Evolutionary conservation across 2,329 filamentous ascomycete genomes (phyloP), one percentile per base, ranked within the genome.

Genomic region (Aspergillus brasiliensis): DNA sequence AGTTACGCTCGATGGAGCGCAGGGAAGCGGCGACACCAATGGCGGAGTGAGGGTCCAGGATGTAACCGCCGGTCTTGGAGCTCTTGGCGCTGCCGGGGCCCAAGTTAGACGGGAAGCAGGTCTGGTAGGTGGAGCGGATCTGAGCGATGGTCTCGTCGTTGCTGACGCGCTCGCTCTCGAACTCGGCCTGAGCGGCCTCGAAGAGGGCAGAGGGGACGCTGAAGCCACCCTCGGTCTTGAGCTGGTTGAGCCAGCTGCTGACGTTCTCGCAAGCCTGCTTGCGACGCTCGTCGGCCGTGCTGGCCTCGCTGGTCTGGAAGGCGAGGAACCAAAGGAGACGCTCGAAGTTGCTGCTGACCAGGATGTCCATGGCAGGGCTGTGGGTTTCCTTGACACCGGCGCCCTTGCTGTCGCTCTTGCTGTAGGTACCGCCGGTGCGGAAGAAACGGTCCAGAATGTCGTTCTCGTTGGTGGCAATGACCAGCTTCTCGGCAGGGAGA

Each of bases 271-370:
- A 90, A 8, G 83, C 84, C 57, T 79, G 75, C 68, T 80, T 78
- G 63, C 82, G 76, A 55, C 79, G 75, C 61, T 80, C 75, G 7
- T 79, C 77, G 5, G 78, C 73, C 27, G 77, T 75, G 56, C 76
- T 76, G 37, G 71, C 62, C 46, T 71, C 66, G 61, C 78, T 87
- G 62, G 88, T 89, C 67, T 90, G 85, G 78, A 91, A 91, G 1
- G 62, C 62, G 89, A 98, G 82, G 82, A 91, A 97, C 94, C 94
- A 98, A 10, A 99, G 83, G 5, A 99, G 83, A 31, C 95, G 87
- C 82, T 99, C 95, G 74, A 99, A 98, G 81, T 99, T 99, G 75
- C 90, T 95, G 23, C 90, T 94, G 11, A 98, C 93, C 3, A 98
- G 83, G 66, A 98, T 98, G 76, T 99, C 95, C 95, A 99, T 98